Evolutionary conservation across 805 yeast genomes (phyloP), one percentile per base, ranked within the genome.

Genomic region (Hanseniaspora jakobsenii): DNA sequence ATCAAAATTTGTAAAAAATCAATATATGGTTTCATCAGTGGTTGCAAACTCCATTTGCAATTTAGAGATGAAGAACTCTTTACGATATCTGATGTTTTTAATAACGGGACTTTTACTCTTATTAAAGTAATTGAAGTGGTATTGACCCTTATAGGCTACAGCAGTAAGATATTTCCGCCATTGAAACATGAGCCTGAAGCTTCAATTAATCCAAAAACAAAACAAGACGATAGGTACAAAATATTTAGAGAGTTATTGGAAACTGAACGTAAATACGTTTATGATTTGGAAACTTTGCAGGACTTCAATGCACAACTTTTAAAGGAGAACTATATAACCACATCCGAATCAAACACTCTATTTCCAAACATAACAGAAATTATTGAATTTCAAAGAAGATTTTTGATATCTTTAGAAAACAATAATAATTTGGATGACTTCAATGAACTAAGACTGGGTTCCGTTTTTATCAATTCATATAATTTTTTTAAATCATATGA

Each of bases 251-350:
- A 91, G 63, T 64, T 91, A 28, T 72, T 91, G 31, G 83, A 78
- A 53, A 84, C 95, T 3, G 99, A 91, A 64, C 71, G 97, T 52
- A 86, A 83, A 61, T 91, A 81, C 59, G 95, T 91, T 22, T 83
- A 80, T 60, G 97, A 91, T 59, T 66, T 91, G 50, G 96, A 89
- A 61, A 72, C 75, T 13, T 62, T 91, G 53, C 68, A 71, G 32
- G 62, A 63, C 31, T 91, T 84, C 62, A 77, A 78, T 58, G 67
- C 70, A 44, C 91, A 81, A 51, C 66, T 91, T 35, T 64, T 73
- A 39, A 66, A 70, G 13, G 71, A 78, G 10, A 87, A 81, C 49
- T 64, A 77, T 22, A 69, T 91, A 19, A 72, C 87, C 2, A 74
- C 79, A 22, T 96, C 87, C 53, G 84, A 79, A 49, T 69, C 86